These are phyloP conservation scores for Sanguinoderma infundibulare DNA, from an alignment of 1,284 basidiomycete species.

Conservation along the genomic window DNA sequence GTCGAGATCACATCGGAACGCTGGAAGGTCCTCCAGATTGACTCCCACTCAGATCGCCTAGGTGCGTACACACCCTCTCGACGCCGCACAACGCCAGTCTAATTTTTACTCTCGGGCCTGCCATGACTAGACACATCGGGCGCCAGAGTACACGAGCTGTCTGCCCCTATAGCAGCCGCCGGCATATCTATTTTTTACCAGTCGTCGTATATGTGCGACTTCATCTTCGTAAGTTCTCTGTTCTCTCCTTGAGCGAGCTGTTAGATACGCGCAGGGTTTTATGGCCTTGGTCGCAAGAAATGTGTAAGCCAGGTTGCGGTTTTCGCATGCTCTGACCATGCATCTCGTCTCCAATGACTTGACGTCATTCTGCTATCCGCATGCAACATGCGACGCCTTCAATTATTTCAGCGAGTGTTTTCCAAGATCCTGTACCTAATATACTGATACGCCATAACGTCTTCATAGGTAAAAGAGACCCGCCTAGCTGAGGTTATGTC, in stretches of 20 bases:
- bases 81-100: constrained; percentile 3
- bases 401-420: no score
- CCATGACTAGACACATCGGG: constrained; percentile 61
- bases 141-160: constrained; percentile 78
- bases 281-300: neutral
- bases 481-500: constrained; percentile 65
- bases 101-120: neutral
- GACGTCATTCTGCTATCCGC: neutral
- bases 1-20: constrained; percentile 71
- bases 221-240: constrained; percentile 68
- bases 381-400: neutral
- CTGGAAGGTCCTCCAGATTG: constrained; percentile 79
- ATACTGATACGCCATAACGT: constrained; percentile 4
- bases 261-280: neutral
- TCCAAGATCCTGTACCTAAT: neutral
- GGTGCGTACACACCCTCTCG: constrained; percentile 44
- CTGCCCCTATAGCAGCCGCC: constrained; percentile 76
- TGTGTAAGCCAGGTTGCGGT: neutral
- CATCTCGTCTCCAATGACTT: neutral
- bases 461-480: constrained; percentile 64
- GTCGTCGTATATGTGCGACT: constrained; percentile 86
- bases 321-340: neutral
- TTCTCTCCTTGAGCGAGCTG: neutral
- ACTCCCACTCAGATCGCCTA: constrained; percentile 69
- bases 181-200: constrained; percentile 87